Conservation (phyloP, 1,139 yeast species). For the Lodderomyces beijingensis region DNA sequence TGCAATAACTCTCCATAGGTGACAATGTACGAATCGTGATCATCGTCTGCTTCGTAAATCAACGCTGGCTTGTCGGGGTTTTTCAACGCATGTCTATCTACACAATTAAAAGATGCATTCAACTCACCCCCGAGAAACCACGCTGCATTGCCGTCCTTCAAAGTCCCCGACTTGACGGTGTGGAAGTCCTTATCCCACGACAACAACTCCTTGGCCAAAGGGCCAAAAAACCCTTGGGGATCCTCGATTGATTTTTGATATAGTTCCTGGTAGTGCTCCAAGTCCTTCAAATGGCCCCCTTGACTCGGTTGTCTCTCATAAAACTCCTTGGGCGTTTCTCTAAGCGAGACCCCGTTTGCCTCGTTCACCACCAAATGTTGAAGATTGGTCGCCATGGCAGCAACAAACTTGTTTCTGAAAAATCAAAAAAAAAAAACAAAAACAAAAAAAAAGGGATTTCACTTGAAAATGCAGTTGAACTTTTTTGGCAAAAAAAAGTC, state of each 20-base stretch:
- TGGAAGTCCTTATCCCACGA: conserved; percentile 83
- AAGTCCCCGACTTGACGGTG: conserved; percentile 68
- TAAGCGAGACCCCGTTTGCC: conserved; percentile 63
- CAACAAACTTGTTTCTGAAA: too few relatives aligned
- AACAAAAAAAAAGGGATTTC: too few relatives aligned
- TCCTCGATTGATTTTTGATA: conserved; percentile 74
- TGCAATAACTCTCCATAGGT: conserved; percentile 84
- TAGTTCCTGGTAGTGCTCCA: conserved; percentile 71
- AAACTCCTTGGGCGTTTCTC: conserved; percentile 72
- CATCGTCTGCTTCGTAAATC: conserved; percentile 94
- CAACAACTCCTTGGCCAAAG: conserved; percentile 71
- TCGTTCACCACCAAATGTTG: conserved; percentile 65
- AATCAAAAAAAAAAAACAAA: too few relatives aligned
- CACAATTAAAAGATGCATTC: conserved; percentile 93
- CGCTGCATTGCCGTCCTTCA: conserved; percentile 75
- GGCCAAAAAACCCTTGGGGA: conserved; percentile 83
- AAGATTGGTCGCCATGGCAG: conserved; percentile 16
- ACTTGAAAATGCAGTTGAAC: too few relatives aligned
- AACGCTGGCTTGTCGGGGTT: conserved; percentile 87
- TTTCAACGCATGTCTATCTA: conserved; percentile 88
- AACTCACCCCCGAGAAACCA: conserved; percentile 95
- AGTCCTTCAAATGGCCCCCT: conserved; percentile 37
- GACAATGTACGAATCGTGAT: conserved; percentile 63
- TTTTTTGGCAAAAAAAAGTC: too few relatives aligned
- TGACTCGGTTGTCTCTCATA: conserved; percentile 65